Evolutionary conservation across 306 rosid genomes (phyloP), one percentile per base, ranked within the genome.

Genomic region (Spatholobus suberectus): DNA sequence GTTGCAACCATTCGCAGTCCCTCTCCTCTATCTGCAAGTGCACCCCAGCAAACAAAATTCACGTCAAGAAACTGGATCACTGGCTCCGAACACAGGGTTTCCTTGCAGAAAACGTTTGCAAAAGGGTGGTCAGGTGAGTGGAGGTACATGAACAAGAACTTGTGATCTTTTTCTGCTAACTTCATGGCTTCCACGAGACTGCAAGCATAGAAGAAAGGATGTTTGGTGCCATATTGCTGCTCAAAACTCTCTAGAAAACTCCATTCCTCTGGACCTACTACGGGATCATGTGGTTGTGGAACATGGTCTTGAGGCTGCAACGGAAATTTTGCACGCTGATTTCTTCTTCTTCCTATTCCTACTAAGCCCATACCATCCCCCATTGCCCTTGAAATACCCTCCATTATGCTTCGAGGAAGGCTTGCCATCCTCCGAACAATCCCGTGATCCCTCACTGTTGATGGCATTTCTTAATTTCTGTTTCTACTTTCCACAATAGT

Each of bases 41-140:
- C 94, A 24, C 94, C 97, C 97, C 98, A 91, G 57, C 88, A 91
- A 62, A 88, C 88, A 82, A 94, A 93, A 54, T 95, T 95, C 58
- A 94, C 92, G 46, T 91, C 97, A 72, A 95, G 97, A 85, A 87
- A 91, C 83, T 93, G 90, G 9, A 77, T 89, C 27, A 87, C 95
- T 0, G 88, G 78, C 78, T 93, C 95, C 0, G 94, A 89, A 81
- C 94, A 85, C 40, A 91, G 69, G 1, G 97, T 90, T 29, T 86
- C 95, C 78, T 81, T 87, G 66, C 98, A 91, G 87, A 93, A 93
- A 13, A 73, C 76, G 20, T 80, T 84, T 4, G 94, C 85, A 69
- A 88, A 91, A 54, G 94, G 95, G 86, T 89, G 91, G 43, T 93
- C 92, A 3, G 88, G 93, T 2, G 95, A 91, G 75, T 95, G 98